These are phyloP conservation scores for Aspergillus chevalieri DNA, from an alignment of 2,329 filamentous ascomycete species.

Conservation along the genomic window DNA sequence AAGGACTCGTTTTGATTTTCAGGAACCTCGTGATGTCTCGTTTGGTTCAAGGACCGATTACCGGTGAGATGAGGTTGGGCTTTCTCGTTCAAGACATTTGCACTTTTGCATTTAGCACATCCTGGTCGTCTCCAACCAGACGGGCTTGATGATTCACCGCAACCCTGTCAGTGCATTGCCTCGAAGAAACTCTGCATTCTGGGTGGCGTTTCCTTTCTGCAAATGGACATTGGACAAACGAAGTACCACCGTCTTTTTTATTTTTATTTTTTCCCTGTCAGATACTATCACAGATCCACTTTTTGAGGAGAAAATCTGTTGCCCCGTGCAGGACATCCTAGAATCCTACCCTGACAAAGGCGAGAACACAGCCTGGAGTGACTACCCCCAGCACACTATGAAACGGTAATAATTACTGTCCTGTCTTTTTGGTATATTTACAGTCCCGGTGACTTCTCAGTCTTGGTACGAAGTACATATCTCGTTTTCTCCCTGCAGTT, in stretches of 20 bases:
- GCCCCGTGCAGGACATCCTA: constrained; percentile 1
- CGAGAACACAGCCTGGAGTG: neutral
- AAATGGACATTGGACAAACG: constrained; percentile 12
- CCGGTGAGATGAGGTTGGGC: constrained; percentile 11
- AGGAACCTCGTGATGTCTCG: constrained; percentile 14
- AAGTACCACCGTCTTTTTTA: constrained; percentile 8
- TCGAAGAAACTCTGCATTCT: constrained; percentile 11
- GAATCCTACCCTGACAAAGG: constrained; percentile 20
- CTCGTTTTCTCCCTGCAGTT: constrained; percentile 5
- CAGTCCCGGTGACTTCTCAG: constrained; percentile 9
- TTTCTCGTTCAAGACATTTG: constrained; percentile 18
- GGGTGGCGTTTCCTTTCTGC: constrained; percentile 3
- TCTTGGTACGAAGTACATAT: constrained; percentile 1
- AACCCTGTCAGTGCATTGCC: constrained; percentile 9
- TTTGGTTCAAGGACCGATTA: constrained; percentile 8
- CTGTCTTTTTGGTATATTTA: constrained; percentile 1
- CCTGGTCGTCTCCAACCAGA: constrained; percentile 11
- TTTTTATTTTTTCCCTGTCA: constrained; percentile 7
- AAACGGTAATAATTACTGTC: neutral
- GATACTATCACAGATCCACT: constrained; percentile 18
- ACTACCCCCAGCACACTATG: neutral
- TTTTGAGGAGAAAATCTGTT: constrained; percentile 2
- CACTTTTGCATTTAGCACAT: constrained; percentile 3
- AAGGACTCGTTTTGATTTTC: constrained; percentile 8
- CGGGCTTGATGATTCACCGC: constrained; percentile 16